Evolutionary conservation across 192 early-diverging fungal genomes (phyloP).

Genomic region (Linnemannia hyalina): DNA sequence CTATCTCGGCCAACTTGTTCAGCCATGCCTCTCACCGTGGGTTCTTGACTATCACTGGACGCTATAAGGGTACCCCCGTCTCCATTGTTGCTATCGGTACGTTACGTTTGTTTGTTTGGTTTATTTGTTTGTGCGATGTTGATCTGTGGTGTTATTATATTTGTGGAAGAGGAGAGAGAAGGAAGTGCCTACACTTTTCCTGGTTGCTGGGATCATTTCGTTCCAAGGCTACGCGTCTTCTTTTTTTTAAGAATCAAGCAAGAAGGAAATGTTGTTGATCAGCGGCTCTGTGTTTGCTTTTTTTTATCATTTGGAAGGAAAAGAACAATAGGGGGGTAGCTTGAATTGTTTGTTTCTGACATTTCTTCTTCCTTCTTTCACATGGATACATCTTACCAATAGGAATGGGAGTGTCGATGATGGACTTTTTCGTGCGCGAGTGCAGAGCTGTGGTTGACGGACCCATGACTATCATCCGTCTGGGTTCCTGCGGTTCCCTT

Average conservation of each 20-base stretch:
- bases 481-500: conserved; percentile 91
- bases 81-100: conserved; percentile 84
- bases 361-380: background rate
- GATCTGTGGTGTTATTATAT: background rate
- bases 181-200: no score
- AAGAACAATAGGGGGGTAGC: background rate
- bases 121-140: background rate
- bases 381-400: background rate
- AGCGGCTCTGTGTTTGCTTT: background rate
- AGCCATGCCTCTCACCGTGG: conserved; percentile 75
- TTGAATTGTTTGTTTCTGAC: background rate
- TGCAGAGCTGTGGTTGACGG: conserved; percentile 83
- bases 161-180: no score
- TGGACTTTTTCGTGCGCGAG: conserved; percentile 95
- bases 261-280: background rate
- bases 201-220: background rate
- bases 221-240: no score
- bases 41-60: conserved; percentile 89
- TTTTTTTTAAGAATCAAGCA: no score
- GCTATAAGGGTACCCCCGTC: conserved; percentile 80
- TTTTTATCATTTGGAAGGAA: background rate
- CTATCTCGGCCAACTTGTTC: conserved; percentile 62
- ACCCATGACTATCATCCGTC: conserved; percentile 81
- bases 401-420: conserved; percentile 83
- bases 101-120: background rate